Conservation (phyloP, 768 basidiomycete genomes). For the Rossbeevera mucosa region DNA sequence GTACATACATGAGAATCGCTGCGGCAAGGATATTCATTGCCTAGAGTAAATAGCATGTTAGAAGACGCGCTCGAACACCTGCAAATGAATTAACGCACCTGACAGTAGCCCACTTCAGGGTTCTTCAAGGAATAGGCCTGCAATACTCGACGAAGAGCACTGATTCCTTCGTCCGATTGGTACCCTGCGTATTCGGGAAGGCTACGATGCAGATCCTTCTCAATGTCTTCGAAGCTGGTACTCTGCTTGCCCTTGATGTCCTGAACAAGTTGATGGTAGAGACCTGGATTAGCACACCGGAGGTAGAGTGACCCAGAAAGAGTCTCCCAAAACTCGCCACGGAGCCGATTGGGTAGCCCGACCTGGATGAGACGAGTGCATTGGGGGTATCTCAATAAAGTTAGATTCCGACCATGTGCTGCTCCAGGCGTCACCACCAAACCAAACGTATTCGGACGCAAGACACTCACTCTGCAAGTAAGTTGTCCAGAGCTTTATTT, state of each 20-base stretch:
- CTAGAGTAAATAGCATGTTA: slow-evolving; percentile 32
- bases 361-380: slow-evolving; percentile 97
- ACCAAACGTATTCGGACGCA: not conserved
- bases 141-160: slow-evolving; percentile 78
- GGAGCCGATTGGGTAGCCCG: slow-evolving; percentile 87
- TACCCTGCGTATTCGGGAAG: slow-evolving; percentile 97
- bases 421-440: slow-evolving; percentile 9
- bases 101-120: slow-evolving; percentile 92
- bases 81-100: slow-evolving; percentile 42
- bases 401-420: slow-evolving; percentile 95
- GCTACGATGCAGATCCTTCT: slow-evolving; percentile 95
- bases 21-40: slow-evolving; percentile 98
- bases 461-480: slow-evolving; percentile 67
- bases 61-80: not conserved
- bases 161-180: slow-evolving; percentile 84
- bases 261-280: slow-evolving; percentile 69
- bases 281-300: slow-evolving; percentile 81
- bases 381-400: slow-evolving; percentile 91
- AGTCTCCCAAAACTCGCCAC: slow-evolving; percentile 98
- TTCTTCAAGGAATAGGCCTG: slow-evolving; percentile 96
- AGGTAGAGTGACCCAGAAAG: slow-evolving; percentile 91
- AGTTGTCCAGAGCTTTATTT: slow-evolving; percentile 91
- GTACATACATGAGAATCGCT: slow-evolving; percentile 80
- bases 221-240: slow-evolving; percentile 95
- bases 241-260: slow-evolving; percentile 75